Evolutionary conservation across 177 flowering plant species (phyloP), one percentile per base, ranked within the genome.

Genomic region (Vitis hybrid): DNA sequence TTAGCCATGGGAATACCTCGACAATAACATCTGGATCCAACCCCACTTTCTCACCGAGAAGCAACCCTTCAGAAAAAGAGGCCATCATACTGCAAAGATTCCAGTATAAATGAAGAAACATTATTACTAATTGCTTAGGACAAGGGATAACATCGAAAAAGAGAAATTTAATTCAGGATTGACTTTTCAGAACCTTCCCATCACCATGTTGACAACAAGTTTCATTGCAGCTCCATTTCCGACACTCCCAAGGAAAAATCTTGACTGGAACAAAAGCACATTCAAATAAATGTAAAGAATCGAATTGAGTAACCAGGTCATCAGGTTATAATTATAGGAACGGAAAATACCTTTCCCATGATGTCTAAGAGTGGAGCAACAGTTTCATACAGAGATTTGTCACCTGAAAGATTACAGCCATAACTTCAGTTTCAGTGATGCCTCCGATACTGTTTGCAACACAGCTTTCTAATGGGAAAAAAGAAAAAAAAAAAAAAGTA

Each of bases 151-250:
- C 44, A 33, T 33, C 44, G 50, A 15, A 18, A 44, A 64, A 15
- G 33, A 18, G 65, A 31, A 2, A 8, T 33, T 33, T 7, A 44
- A 44, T 8, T 8, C 51, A 6, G 67, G 10, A 10, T 18, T 28
- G 74, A 58, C 18, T 57, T 11, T 33, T 14, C 74, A 61, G 55
- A 51, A 94, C 98, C 98, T 92, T 83, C 97, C 98, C 98, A 94
- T 94, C 76, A 94, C 85, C 98, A 92, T 94, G 86, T 94, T 94
- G 69, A 94, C 95, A 49, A 94, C 94, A 57, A 94, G 97, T 75
- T 94, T 94, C 98, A 94, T 94, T 1, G 98, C 97, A 72, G 98
- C 98, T 74, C 98, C 98, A 77, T 94, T 94, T 57, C 98, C 98
- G 65, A 92, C 94, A 54, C 91, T 97, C 44, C 97, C 98, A 61